These are phyloP conservation scores for Xylaria grammica DNA, from an alignment of 495 filamentous ascomycete genomes.

Conservation along the genomic window DNA sequence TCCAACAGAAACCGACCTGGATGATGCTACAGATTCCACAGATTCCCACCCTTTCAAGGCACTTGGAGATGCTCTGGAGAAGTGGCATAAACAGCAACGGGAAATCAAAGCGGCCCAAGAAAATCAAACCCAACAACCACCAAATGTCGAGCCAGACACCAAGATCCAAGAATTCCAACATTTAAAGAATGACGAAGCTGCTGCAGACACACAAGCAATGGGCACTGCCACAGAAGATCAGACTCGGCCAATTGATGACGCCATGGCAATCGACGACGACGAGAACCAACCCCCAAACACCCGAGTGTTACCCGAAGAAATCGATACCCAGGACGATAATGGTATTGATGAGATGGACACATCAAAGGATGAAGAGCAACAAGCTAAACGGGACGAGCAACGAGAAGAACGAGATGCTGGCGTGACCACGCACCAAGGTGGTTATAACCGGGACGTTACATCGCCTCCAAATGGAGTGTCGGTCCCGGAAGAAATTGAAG, in stretches of 20 bases:
- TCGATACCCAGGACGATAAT: conserved; percentile 54
- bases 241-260: conserved; percentile 77
- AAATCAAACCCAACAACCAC: conserved; percentile 61
- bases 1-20: conserved; percentile 49
- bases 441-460: conserved; percentile 40
- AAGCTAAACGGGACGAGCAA: conserved; percentile 49
- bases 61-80: conserved; percentile 89
- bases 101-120: conserved; percentile 75
- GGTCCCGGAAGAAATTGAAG: conserved; percentile 48
- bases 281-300: conserved; percentile 55
- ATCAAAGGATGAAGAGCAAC: conserved; percentile 38
- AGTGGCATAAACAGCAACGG: conserved; percentile 84
- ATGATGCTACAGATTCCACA: conserved; percentile 50
- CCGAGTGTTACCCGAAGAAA: conserved; percentile 49
- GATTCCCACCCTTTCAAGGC: conserved; percentile 81
- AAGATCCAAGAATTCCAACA: conserved; percentile 86
- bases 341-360: conserved; percentile 52
- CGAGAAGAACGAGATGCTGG: conserved; percentile 48
- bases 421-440: conserved; percentile 55
- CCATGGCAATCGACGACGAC: conserved; percentile 77
- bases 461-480: conserved; percentile 26
- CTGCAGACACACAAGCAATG: conserved; percentile 86
- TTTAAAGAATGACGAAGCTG: conserved; percentile 77
- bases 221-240: conserved; percentile 89
- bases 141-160: conserved; percentile 52